phyloP scores from a whole-genome alignment of 345 rosid genomes.

The Arabidopsis thaliana region TAIR10.1 NC_003076.8:10967001-10967500 shows the following conservation, averaged over 20 bases:
- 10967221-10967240: background rate
- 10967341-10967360: background rate
- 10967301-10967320: background rate
- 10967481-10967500: background rate
- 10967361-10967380: no score
- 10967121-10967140: slow-evolving; percentile 7
- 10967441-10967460: background rate
- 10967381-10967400: no score
- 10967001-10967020: background rate
- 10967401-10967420: background rate
- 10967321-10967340: slow-evolving; percentile 12
- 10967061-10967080: slow-evolving; percentile 18
- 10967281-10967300: background rate
- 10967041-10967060: slow-evolving; percentile 20
- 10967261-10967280: background rate
- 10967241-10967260: background rate
- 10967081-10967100: background rate
- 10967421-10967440: background rate
- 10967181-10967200: background rate
- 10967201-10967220: slow-evolving; percentile 10
- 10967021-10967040: background rate
- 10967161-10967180: slow-evolving; percentile 1
- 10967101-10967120: slow-evolving; percentile 16
- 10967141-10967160: background rate
- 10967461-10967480: background rate